Conservation (phyloP, 306 rosid species). For the Fragaria ananassa region DNA sequence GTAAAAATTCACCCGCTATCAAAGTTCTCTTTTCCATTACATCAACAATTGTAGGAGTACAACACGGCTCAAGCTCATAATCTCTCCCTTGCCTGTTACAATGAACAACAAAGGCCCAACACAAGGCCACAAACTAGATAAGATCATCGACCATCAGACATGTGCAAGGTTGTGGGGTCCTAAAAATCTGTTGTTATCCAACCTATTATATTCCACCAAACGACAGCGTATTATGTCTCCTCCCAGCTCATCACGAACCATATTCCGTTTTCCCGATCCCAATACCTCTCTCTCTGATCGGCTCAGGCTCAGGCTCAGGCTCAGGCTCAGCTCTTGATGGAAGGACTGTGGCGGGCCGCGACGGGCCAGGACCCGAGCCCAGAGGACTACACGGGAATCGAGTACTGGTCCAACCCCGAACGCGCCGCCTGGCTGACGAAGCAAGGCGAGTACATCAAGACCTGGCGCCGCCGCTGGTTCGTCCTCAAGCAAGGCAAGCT, state of each 20-base stretch:
- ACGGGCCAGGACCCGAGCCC: constrained; percentile 72
- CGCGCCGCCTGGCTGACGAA: constrained; percentile 59
- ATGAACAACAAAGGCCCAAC: too few species aligned
- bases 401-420: constrained; percentile 66
- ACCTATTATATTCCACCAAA: not conserved
- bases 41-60: too few species aligned
- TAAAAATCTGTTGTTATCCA: too few species aligned
- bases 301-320: not conserved
- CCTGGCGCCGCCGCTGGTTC: constrained; percentile 83
- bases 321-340: constrained; percentile 28
- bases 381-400: constrained; percentile 56
- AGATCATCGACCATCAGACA: not conserved
- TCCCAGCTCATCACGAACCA: not conserved
- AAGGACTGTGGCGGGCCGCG: constrained; percentile 65
- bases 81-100: too few species aligned
- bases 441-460: constrained; percentile 68
- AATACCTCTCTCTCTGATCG: not conserved
- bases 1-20: too few species aligned
- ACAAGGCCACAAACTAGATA: not conserved
- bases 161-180: not conserved
- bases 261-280: not conserved
- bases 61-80: too few species aligned
- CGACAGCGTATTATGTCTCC: not conserved
- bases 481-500: constrained; percentile 62
- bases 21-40: too few species aligned